phyloP scores from a whole-genome alignment of 768 basidiomycete species.

The Suillus ampliporus region DNA sequence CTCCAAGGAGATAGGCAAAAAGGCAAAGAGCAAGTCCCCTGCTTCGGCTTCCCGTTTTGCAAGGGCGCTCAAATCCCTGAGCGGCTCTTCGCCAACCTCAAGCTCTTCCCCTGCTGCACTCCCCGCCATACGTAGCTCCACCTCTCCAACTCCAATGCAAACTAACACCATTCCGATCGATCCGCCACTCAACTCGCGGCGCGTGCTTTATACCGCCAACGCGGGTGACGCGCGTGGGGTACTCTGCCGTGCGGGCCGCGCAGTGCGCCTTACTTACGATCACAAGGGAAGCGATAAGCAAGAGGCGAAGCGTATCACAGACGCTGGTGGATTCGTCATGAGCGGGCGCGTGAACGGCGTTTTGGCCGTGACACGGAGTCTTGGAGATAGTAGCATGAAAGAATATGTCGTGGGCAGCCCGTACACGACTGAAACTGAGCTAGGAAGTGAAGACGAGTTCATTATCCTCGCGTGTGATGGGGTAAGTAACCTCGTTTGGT shows the following conservation, averaged over 20 bases:
- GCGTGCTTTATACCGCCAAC: constrained; percentile 94
- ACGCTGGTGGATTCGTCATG: constrained; percentile 98
- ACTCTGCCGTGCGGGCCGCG: constrained; percentile 87
- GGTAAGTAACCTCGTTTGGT: constrained; percentile 54
- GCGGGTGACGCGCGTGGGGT: constrained; percentile 97
- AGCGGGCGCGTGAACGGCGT: constrained; percentile 98
- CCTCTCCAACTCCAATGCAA: constrained; percentile 39
- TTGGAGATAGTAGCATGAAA: constrained; percentile 99
- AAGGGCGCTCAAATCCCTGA: constrained; percentile 58
- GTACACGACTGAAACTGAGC: constrained; percentile 96
- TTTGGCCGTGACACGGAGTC: constrained; percentile 91
- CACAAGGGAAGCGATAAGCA: constrained; percentile 98
- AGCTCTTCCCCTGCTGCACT: constrained; percentile 12
- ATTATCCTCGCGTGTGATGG: constrained; percentile 97
- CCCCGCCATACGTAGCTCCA: neutral
- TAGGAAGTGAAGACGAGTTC: constrained; percentile 92
- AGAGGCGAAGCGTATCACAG: constrained; percentile 96
- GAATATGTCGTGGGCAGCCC: constrained; percentile 98
- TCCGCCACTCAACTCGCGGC: constrained; percentile 59
- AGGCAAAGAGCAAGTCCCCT: constrained; percentile 46
- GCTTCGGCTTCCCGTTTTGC: constrained; percentile 55
- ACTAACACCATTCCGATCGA: constrained; percentile 42
- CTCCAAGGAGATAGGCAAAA: constrained; percentile 47
- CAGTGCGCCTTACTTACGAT: constrained; percentile 94
- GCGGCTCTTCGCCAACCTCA: constrained; percentile 26